Conservation (phyloP, 1,284 basidiomycete genomes). For the Dichomitus squalens region DNA sequence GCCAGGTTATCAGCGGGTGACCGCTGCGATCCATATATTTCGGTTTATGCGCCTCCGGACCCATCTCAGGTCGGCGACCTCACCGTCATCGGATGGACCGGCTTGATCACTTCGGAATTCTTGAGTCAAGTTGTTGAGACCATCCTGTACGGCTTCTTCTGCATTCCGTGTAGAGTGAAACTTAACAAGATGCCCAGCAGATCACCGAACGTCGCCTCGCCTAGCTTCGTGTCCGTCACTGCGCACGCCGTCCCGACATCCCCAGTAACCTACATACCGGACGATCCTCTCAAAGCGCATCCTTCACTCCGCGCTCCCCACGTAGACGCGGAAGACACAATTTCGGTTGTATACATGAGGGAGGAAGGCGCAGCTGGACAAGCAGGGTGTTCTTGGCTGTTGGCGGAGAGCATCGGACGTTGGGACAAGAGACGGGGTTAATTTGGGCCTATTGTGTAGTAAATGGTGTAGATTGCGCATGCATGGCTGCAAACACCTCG, state of each 20-base stretch:
- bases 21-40: constrained; percentile 46
- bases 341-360: constrained; percentile 24
- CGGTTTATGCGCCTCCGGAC: constrained; percentile 48
- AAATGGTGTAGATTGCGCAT: neutral
- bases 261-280: constrained; percentile 27
- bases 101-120: constrained; percentile 54
- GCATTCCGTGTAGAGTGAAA: too few species aligned
- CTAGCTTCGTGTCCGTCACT: constrained; percentile 23
- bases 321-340: constrained; percentile 29
- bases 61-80: constrained; percentile 46
- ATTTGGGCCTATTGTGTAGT: neutral
- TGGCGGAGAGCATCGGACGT: constrained; percentile 32
- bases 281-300: neutral
- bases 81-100: constrained; percentile 58
- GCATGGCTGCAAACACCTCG: too few species aligned
- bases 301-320: constrained; percentile 23
- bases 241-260: constrained; percentile 25
- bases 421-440: constrained; percentile 33
- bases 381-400: constrained; percentile 18
- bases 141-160: constrained; percentile 38
- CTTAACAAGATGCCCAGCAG: neutral
- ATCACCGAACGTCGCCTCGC: constrained; percentile 1
- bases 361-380: neutral
- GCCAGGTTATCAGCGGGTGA: constrained; percentile 42
- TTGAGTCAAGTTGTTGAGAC: constrained; percentile 50